Evolutionary conservation across 805 yeast genomes (phyloP), one percentile per base, ranked within the genome.

Genomic region (Metschnikowia sp.): DNA sequence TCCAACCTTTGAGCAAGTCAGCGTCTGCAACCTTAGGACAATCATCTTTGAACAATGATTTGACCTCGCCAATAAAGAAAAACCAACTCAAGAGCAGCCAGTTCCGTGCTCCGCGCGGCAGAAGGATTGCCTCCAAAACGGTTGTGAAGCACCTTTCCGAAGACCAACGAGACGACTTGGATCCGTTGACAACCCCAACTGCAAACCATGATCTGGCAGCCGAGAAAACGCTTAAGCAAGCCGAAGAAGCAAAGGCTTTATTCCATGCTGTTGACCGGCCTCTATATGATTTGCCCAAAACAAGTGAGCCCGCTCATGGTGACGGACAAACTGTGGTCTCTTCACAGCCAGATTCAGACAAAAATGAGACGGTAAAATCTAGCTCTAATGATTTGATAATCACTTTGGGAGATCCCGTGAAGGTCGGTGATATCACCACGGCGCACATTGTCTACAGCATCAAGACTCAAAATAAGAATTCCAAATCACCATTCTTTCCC

Each of bases 401-500:
- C 33, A 66, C 82, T 1, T 96, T 91, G 10, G 92, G 92, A 2
- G 97, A 91, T 63, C 98, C 98, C 0, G 77, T 83, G 55, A 89
- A 88, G 62, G 91, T 94, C 4, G 96, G 97, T 3, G 99, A 94
- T 54, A 68, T 91, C 39, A 83, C 98, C 0, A 80, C 84, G 36
- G 86, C 96, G 1, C 96, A 94, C 63, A 87, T 92, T 2, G 96
- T 87, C 7, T 94, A 92, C 65, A 79, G 86, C 2, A 88, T 94
- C 19, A 78, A 77, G 32, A 81, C 95, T 12, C 76, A 66, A 42
- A 77, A 88, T 8, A 71, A 74, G 42, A 76, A 78, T 10, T 64
- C 66, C 1, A 56, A 69, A 4, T 51, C 71, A 11, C 55, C 51
- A 48, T 59, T 45, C 48, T 57, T 55, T 32, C 57, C 61, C 3